These are phyloP conservation scores for Brettanomyces sp. DNA, from an alignment of 805 yeast genomes.

Conservation along the genomic window DNA sequence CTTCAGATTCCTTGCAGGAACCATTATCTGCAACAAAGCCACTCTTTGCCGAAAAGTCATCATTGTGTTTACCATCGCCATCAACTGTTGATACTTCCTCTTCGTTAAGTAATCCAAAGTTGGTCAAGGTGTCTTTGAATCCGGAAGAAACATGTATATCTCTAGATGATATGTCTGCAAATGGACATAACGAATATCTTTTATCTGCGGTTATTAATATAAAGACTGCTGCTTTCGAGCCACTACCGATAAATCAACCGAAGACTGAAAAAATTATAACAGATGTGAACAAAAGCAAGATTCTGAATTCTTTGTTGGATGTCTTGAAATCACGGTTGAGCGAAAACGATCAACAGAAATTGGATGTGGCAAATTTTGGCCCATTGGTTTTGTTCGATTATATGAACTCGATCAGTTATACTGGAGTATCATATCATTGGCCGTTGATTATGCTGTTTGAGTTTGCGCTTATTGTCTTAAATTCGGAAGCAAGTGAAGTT, in stretches of 20 bases:
- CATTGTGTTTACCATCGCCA: slow-evolving; percentile 3
- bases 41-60: neutral
- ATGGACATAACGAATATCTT: slow-evolving; percentile 7
- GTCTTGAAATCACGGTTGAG: slow-evolving; percentile 10
- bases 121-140: slow-evolving; percentile 15
- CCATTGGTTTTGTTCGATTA: slow-evolving; percentile 18
- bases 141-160: slow-evolving; percentile 20
- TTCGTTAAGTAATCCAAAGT: slow-evolving; percentile 2
- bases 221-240: slow-evolving; percentile 18
- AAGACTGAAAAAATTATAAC: slow-evolving; percentile 10
- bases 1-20: neutral
- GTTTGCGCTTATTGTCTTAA: slow-evolving; percentile 12
- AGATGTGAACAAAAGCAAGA: slow-evolving; percentile 13
- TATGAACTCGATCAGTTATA: slow-evolving; percentile 8
- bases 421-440: slow-evolving; percentile 5
- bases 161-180: slow-evolving; percentile 5
- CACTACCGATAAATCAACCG: slow-evolving; percentile 10
- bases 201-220: slow-evolving; percentile 17
- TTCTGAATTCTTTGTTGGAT: slow-evolving; percentile 13
- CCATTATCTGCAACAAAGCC: neutral
- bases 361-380: slow-evolving; percentile 18
- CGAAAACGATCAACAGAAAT: slow-evolving; percentile 1
- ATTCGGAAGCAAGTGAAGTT: slow-evolving; percentile 10
- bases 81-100: neutral
- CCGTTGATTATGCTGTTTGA: slow-evolving; percentile 16